Evolutionary conservation across 2,329 filamentous ascomycete genomes (phyloP).

Genomic region (Sordariomycetes sp.): DNA sequence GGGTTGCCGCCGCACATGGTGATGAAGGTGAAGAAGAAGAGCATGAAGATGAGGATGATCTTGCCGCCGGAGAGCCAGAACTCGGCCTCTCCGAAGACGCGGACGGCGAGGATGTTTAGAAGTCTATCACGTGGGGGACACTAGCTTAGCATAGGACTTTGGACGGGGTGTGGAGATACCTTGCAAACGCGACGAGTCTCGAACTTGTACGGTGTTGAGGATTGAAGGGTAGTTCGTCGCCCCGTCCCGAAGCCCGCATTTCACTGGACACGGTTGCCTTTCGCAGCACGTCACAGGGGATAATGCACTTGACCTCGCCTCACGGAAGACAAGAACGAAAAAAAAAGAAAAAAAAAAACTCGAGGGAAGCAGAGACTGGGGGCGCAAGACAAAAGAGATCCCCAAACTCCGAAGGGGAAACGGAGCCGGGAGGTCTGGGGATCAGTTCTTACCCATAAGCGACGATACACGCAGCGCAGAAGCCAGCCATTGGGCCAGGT

Average conservation of each 20-base stretch:
- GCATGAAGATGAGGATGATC: slow-evolving; percentile 50
- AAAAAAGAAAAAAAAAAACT: slow-evolving; percentile 30
- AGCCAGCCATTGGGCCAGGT: slow-evolving; percentile 59
- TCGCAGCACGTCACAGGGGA: slow-evolving; percentile 13
- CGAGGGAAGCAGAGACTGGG: neutral
- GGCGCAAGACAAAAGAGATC: neutral
- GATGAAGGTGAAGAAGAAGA: slow-evolving; percentile 66
- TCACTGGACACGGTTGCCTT: neutral
- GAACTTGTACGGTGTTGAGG: neutral
- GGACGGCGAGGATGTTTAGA: slow-evolving; percentile 53
- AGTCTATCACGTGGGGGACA: slow-evolving; percentile 39
- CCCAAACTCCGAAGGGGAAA: neutral
- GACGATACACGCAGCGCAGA: slow-evolving; percentile 42
- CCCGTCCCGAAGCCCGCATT: neutral
- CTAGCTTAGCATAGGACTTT: neutral
- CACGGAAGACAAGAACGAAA: slow-evolving; percentile 58
- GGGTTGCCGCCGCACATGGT: slow-evolving; percentile 72
- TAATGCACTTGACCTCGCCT: slow-evolving; percentile 23
- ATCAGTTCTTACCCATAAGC: slow-evolving; percentile 4
- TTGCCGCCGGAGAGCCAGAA: slow-evolving; percentile 55
- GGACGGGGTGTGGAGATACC: neutral
- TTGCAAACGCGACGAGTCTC: neutral
- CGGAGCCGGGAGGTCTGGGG: neutral
- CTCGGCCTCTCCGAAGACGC: slow-evolving; percentile 57
- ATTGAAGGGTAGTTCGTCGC: neutral